Base-by-base conservation (phyloP, 805 yeast genomes). In the Tanozyma kutaoensis region DNA sequence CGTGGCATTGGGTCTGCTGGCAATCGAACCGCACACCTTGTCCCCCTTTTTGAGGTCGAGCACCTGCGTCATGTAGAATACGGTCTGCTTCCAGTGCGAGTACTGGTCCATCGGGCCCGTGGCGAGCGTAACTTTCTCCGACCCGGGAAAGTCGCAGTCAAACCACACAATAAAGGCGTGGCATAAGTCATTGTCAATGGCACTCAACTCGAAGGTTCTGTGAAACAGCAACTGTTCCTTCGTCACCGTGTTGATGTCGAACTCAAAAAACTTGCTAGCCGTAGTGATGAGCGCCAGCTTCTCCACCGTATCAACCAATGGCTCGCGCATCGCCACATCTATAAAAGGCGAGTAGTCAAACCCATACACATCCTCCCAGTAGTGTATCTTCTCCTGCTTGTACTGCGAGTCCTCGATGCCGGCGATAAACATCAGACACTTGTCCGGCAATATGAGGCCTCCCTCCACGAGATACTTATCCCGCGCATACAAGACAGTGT, bases 41-140 rank as follows among this genome's bases (percentile, higher is more conserved):
- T 91, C 98, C 31, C 88, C 95, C 39, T 63, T 61, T 46, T 76
- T 75, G 35, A 79, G 57, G 44, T 74, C 80, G 37, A 88, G 55
- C 16, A 81, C 93, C 43, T 82, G 80, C 40, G 69, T 73, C 45
- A 88, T 65, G 54, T 91, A 93, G 57, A 93, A 85, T 1, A 91
- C 93, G 12, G 95, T 80, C 60, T 91, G 98, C 54, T 91, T 93
- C 99, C 99, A 91, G 60, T 91, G 99, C 11, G 98, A 91, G 64
- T 86, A 85, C 40, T 74, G 72, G 25, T 85, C 76, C 56, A 79
- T 85, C 20, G 99, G 95, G 14, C 97, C 97, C 10, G 99, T 93
- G 13, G 91, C 76, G 49, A 91, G 86, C 18, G 58, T 60, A 32
- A 88, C 76, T 38, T 67, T 69, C 40, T 72, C 70, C 17, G 7